Base-by-base conservation (phyloP, 2,329 filamentous ascomycete genomes). In the Fusarium cyanostomum region DNA sequence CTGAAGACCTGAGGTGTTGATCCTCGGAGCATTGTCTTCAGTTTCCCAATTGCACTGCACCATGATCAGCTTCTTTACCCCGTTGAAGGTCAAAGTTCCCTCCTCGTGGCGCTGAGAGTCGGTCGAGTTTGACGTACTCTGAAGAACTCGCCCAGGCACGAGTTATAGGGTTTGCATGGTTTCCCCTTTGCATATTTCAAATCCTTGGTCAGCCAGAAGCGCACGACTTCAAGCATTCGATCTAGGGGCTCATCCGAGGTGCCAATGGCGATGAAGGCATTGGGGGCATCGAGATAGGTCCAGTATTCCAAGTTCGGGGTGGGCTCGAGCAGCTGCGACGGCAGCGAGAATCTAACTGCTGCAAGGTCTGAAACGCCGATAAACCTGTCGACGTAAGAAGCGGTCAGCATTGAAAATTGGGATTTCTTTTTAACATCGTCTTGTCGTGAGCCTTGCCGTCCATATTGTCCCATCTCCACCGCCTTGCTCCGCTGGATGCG, bases 171-270 rank as follows among this genome's bases (percentile, higher is more conserved):
- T 79, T 99, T 99, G 87, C 94, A 98, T 38, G 95, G 95, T 81
- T 94, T 96, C 59, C 94, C 94, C 81, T 98, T 98, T 75, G 96
- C 92, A 73, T 98, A 99, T 86, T 99, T 99, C 77, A 99, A 77
- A 77, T 99, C 95, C 78, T 99, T 99, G 63, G 95, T 98, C 72
- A 98, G 96, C 95, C 95, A 99, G 79, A 98, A 99, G 59, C 94
- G 89, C 70, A 98, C 79, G 27, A 96, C 92, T 73, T 94, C 94
- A 48, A 99, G 86, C 92, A 97, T 97, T 69, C 95, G 92, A 70
- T 95, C 94, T 52, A 98, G 82, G 10, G 91, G 86, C 70, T 98
- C 92, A 70, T 98, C 91, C 15, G 94, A 95, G 71, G 94, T 94
- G 71, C 94, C 95, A 71, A 90, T 90, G 41, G 85, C 86, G 65